Base-by-base conservation (phyloP, 2,329 filamentous ascomycete genomes). In the Fusarium nisikadoi region DNA sequence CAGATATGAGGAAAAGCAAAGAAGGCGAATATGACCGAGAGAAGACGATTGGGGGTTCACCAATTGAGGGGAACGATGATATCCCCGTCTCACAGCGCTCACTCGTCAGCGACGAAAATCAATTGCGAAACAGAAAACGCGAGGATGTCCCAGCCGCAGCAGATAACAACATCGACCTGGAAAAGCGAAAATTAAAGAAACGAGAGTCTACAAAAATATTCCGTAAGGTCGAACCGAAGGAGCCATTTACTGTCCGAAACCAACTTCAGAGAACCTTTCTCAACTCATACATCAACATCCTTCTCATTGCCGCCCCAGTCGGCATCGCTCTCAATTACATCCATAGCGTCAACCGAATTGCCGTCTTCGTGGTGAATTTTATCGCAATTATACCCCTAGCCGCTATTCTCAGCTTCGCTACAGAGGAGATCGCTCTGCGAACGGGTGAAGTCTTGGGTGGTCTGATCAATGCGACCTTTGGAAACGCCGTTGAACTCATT, bases 371-470 rank as follows among this genome's bases (percentile, higher is more conserved):
- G 62, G 88, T 98, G 82, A 98, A 98, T 84, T 98, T 98, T 77
- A 88, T 98, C 71, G 95, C 95, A 68, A 97, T 98, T 75, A 91
- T 98, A 65, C 95, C 95, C 0, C 86, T 98, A 43, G 95, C 95
- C 6, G 93, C 92, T 19, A 91, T 97, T 85, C 86, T 98, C 29
- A 92, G 93, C 75, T 97, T 93, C 77, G 93, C 94, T 1, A 98
- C 95, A 0, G 95, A 98, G 80, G 94, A 97, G 81, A 92, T 98
- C 72, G 93, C 95, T 6, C 83, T 95, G 59, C 88, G 91, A 63
- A 92, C 91, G 1, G 94, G 95, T 54, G 94, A 98, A 80, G 95
- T 93, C 1, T 84, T 97, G 5, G 95, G 95, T 69, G 95, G 95
- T 62, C 84, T 98, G 39, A 86, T 98, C 62, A 98, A 98, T 78